Evolutionary conservation across 106 monocot species (phyloP).

Genomic region (Dendrobium officinale): DNA sequence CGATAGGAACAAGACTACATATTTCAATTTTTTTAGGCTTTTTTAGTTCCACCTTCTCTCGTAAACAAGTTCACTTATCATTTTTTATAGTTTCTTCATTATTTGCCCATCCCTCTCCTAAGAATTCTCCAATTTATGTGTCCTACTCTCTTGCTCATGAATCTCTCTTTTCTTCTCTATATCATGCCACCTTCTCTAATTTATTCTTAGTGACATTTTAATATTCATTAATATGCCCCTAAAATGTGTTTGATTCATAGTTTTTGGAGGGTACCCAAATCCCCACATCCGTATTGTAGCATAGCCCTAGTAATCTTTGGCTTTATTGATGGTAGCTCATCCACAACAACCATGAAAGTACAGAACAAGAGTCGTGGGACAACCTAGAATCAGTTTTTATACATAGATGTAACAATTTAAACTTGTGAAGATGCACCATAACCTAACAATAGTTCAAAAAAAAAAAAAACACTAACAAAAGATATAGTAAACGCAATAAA

Average conservation of each 20-base stretch:
- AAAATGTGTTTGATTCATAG: neutral
- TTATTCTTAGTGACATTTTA: neutral
- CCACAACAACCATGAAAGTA: neutral
- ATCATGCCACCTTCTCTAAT: neutral
- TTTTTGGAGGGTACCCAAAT: neutral
- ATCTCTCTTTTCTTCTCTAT: neutral
- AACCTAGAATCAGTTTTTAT: neutral
- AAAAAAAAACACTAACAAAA: neutral
- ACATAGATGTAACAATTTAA: slow-evolving; percentile 3
- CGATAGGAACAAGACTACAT: neutral
- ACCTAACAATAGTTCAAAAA: neutral
- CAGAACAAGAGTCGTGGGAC: neutral
- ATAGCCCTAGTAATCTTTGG: too few species aligned
- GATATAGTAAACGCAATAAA: neutral
- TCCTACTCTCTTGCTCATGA: neutral
- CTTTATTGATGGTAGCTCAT: neutral
- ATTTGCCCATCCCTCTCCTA: neutral
- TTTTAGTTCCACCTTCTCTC: neutral
- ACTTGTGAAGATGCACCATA: neutral
- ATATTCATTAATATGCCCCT: neutral
- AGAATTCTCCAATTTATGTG: neutral
- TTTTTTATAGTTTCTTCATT: neutral
- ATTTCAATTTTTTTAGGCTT: neutral
- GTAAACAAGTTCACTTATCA: neutral
- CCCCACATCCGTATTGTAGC: too few species aligned